Conservation (phyloP, 2,329 filamentous ascomycete species). For the Penicillium corylophilum region DNA sequence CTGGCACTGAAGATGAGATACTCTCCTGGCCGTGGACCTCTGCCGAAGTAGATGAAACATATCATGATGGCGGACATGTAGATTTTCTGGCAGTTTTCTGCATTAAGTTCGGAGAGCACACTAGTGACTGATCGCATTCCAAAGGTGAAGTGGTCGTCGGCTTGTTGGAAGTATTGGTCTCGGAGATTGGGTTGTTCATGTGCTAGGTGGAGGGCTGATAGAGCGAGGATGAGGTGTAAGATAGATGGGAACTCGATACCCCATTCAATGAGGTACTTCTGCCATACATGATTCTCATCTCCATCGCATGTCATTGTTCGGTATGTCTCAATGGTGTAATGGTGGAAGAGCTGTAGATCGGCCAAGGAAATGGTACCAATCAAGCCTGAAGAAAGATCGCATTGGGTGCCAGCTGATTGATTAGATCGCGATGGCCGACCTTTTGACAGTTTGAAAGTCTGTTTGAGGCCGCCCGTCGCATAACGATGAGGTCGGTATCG, state of each 20-base stretch:
- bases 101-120: conserved; percentile 26
- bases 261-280: conserved; percentile 32
- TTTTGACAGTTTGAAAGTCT: conserved; percentile 10
- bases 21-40: conserved; percentile 29
- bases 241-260: conserved; percentile 32
- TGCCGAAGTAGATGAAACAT: conserved; percentile 36
- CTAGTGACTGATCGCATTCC: conserved; percentile 33
- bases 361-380: conserved; percentile 22
- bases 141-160: conserved; percentile 36
- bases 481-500: conserved; percentile 22
- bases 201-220: conserved; percentile 31
- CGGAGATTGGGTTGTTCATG: conserved; percentile 19
- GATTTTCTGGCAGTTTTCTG: conserved; percentile 31
- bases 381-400: conserved; percentile 9
- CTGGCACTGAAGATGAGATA: conserved; percentile 34
- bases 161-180: conserved; percentile 25
- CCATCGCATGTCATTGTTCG: conserved; percentile 25
- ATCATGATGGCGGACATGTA: conserved; percentile 34
- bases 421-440: neutral
- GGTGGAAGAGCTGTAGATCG: conserved; percentile 34
- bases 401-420: conserved; percentile 14
- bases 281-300: conserved; percentile 29
- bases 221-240: conserved; percentile 32
- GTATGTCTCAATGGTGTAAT: conserved; percentile 29
- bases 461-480: conserved; percentile 2